These are phyloP conservation scores for Aspergillus ellipticus DNA, from an alignment of 495 filamentous ascomycete species.

Conservation along the genomic window DNA sequence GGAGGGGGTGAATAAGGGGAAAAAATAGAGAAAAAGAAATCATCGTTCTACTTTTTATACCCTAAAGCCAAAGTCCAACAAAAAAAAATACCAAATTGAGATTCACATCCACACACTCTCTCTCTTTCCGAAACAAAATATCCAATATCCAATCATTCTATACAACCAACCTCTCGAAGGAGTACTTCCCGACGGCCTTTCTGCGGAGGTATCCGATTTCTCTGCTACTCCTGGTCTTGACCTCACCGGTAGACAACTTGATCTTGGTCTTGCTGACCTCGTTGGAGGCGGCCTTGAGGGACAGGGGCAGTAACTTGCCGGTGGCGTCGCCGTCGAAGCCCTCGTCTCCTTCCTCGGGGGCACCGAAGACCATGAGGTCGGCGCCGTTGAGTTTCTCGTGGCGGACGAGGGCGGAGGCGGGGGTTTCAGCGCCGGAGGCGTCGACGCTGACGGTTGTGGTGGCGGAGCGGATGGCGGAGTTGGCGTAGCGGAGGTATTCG, in stretches of 20 bases:
- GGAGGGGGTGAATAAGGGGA: too few species aligned
- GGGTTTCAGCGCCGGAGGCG: neutral
- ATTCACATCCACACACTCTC: too few species aligned
- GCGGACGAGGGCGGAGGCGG: slow-evolving; percentile 26
- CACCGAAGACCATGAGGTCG: slow-evolving; percentile 36
- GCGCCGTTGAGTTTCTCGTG: slow-evolving; percentile 44
- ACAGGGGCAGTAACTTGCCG: slow-evolving; percentile 57
- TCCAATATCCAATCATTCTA: slow-evolving; percentile 24
- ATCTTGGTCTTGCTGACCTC: slow-evolving; percentile 52
- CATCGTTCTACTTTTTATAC: neutral
- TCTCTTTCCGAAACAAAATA: neutral
- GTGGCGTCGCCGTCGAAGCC: slow-evolving; percentile 32
- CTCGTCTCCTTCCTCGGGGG: slow-evolving; percentile 25
- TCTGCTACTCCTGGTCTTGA: slow-evolving; percentile 57
- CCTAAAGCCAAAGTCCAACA: too few species aligned
- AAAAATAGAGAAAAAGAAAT: neutral
- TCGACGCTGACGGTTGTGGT: slow-evolving; percentile 1
- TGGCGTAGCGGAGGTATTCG: slow-evolving; percentile 66
- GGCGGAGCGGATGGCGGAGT: slow-evolving; percentile 31
- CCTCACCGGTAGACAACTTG: slow-evolving; percentile 48
- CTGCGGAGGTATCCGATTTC: slow-evolving; percentile 70
- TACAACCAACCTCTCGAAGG: slow-evolving; percentile 66
- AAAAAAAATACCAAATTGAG: too few species aligned
- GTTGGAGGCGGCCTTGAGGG: slow-evolving; percentile 62
- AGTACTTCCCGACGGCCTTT: slow-evolving; percentile 71